phyloP scores from a whole-genome alignment of 257 asterid species.

The Gynochthodes officinalis region DNA sequence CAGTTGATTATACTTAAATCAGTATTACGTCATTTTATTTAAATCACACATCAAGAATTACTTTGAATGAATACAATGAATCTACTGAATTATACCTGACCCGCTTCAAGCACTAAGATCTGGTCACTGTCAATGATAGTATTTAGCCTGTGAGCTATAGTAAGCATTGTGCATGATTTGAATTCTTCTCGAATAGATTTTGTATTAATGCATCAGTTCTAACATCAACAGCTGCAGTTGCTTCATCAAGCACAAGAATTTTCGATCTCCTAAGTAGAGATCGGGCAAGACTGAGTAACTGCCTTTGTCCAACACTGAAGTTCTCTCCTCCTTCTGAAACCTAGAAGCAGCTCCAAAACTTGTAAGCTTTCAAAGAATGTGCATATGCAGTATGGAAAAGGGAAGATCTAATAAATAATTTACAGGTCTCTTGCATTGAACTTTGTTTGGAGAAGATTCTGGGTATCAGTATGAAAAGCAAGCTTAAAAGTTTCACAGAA shows the following conservation, averaged over 20 bases:
- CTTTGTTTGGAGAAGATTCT: background rate
- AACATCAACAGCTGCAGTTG: conserved; percentile 96
- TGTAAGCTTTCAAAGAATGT: background rate
- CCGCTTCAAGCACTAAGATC: conserved; percentile 75
- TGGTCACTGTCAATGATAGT: conserved; percentile 86
- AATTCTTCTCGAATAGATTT: conserved; percentile 87
- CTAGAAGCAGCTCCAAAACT: background rate
- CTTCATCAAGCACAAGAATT: conserved; percentile 96
- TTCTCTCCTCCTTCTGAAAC: conserved; percentile 52
- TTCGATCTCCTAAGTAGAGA: conserved; percentile 89
- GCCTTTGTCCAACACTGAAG: conserved; percentile 97
- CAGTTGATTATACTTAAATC: background rate
- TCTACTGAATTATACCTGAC: conserved; percentile 18
- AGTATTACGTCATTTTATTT: background rate
- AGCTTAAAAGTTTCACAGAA: background rate
- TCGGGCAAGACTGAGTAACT: conserved; percentile 81
- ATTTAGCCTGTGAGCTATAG: conserved; percentile 89
- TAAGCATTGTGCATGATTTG: conserved; percentile 86
- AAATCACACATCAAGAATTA: background rate
- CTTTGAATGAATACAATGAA: background rate
- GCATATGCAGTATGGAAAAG: background rate
- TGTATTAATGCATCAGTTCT: conserved; percentile 92
- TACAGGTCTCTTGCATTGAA: background rate
- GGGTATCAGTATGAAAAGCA: background rate
- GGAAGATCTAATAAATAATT: background rate